Evolutionary conservation across 495 filamentous ascomycete species (phyloP).

Genomic region (Penicillium herquei): DNA sequence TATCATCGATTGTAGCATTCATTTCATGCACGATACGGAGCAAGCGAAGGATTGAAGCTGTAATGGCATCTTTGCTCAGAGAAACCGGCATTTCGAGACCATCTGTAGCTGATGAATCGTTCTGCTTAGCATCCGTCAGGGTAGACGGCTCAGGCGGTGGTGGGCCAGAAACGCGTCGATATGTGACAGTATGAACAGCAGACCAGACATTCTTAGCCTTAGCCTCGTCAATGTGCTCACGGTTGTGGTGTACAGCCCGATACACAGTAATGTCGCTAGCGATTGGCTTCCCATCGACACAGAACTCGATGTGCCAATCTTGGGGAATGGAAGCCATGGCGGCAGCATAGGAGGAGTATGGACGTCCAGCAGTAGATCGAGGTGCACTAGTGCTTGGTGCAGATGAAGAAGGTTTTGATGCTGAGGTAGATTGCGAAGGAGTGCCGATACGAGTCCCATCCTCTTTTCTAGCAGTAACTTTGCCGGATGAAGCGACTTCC

Average conservation of each 20-base stretch:
- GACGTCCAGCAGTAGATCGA: slow-evolving; percentile 43
- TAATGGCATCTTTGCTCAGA: slow-evolving; percentile 78
- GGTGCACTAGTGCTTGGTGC: slow-evolving; percentile 30
- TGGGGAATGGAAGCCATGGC: slow-evolving; percentile 71
- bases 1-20: slow-evolving; percentile 93
- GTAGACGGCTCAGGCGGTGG: slow-evolving; percentile 75
- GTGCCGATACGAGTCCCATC: slow-evolving; percentile 90
- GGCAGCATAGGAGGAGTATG: slow-evolving; percentile 73
- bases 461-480: slow-evolving; percentile 94
- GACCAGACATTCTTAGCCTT: slow-evolving; percentile 81
- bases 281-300: slow-evolving; percentile 77
- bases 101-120: slow-evolving; percentile 41
- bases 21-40: slow-evolving; percentile 90
- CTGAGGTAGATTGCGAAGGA: slow-evolving; percentile 63
- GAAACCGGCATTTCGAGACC: slow-evolving; percentile 69
- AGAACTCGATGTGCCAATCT: slow-evolving; percentile 99
- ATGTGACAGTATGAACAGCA: slow-evolving; percentile 85
- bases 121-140: slow-evolving; percentile 53
- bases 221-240: slow-evolving; percentile 63
- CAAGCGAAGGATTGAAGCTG: slow-evolving; percentile 82
- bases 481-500: slow-evolving; percentile 85
- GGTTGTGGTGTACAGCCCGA: slow-evolving; percentile 80
- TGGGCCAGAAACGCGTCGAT: slow-evolving; percentile 83
- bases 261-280: slow-evolving; percentile 95
- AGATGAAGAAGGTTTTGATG: slow-evolving; percentile 48